Base-by-base conservation (phyloP, 345 rosid species). In the Murraya paniculata region DNA sequence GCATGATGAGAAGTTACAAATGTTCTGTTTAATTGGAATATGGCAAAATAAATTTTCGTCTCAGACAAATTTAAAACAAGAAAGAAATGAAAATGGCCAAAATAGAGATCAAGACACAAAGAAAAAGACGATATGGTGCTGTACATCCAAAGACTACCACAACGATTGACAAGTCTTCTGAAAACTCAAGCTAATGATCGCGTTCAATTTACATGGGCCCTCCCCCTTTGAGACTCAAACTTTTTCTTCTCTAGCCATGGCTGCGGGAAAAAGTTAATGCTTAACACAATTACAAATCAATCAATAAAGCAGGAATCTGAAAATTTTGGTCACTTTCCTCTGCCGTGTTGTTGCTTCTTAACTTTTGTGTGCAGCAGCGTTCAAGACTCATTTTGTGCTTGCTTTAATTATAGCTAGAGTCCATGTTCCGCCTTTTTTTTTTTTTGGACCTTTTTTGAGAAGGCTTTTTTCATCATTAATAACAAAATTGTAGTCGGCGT, bases 171-270 rank as follows among this genome's bases (percentile, higher is more conserved):
- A 48, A 69, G 24, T 48, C 38, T n/a, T 30, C 28, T 16, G 1
- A 19, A 74, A 72, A 11, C 21, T 28, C 45, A 62, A 75, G 13
- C 60, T 64, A 62, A 74, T 74, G 69, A 48, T 74, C 45, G 16
- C 31, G 7, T 57, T 16, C 21, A 36, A 60, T 62, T 62, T 33
- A 38, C 36, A 13, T n/a, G 70, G 59, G 77, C 41, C 77, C 69
- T 62, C 21, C n/a, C 5, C 25, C 25, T 38, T 60, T 25, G 27
- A 39, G 36, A 10, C 13, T 5, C 19, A 1, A 7, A 27, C 21
- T 5, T 38, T 27, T 60, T 60, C 30, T 18, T 38, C 33, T 35
- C 56, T n/a, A 19, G 4, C 48, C 16, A 14, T 13, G 8, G 28
- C 21, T 4, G 64, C 25, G 41, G 6, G 16, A 9, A n/a, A 60